phyloP scores from a whole-genome alignment of 2,329 filamentous ascomycete species.

The Paramyrothecium roridum region DNA sequence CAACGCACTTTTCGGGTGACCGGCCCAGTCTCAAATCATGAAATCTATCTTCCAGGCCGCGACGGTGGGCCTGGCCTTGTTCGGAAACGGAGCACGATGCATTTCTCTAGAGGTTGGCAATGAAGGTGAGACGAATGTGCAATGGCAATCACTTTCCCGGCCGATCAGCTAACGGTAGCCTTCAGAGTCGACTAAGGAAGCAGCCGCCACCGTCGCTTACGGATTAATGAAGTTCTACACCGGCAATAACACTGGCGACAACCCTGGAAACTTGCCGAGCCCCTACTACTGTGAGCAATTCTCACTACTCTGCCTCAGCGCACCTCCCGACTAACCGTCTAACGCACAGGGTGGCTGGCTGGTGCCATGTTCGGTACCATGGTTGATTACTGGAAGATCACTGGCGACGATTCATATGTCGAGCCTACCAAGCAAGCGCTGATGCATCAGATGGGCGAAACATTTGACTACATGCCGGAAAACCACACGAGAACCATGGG shows the following conservation, averaged over 20 bases:
- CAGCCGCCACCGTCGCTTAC: conserved; percentile 43
- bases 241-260: conserved; percentile 57
- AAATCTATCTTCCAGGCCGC: too few relatives aligned
- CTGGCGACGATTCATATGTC: conserved; percentile 65
- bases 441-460: conserved; percentile 57
- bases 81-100: too few relatives aligned
- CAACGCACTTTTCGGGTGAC: too few relatives aligned
- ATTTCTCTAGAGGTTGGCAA: too few relatives aligned
- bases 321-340: too few relatives aligned
- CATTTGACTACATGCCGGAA: conserved; percentile 62
- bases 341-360: conserved; percentile 60
- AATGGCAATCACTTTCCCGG: too few relatives aligned
- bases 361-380: conserved; percentile 69
- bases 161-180: too few relatives aligned
- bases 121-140: too few relatives aligned
- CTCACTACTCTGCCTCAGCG: too few relatives aligned
- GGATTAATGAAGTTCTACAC: conserved; percentile 48
- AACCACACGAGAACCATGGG: conserved; percentile 61
- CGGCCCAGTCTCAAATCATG: too few relatives aligned
- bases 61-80: too few relatives aligned
- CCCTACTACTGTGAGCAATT: conserved; percentile 60
- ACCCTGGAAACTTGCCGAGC: conserved; percentile 53
- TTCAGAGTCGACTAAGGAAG: conserved; percentile 47
- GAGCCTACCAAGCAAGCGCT: conserved; percentile 55
- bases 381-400: conserved; percentile 70